Conservation (phyloP, 257 asterid species). For the Solanum sparsipilum region DNA sequence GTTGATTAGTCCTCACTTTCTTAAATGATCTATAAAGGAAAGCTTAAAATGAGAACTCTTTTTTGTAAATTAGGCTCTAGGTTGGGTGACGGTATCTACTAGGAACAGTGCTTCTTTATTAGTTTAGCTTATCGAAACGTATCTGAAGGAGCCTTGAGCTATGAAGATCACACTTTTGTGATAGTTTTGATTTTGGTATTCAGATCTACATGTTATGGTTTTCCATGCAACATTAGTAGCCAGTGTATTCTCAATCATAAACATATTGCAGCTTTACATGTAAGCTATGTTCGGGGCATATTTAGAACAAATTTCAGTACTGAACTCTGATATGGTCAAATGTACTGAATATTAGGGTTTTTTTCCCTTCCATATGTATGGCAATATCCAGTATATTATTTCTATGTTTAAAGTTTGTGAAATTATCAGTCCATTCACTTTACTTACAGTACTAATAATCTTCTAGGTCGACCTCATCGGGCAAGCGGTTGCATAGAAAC, state of each 20-base stretch:
- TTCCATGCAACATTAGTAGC: not conserved
- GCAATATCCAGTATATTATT: not conserved
- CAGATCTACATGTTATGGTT: not conserved
- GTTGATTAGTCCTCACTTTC: conserved; percentile 76
- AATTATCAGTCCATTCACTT: not conserved
- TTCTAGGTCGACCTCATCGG: too few relatives aligned
- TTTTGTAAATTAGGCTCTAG: conserved; percentile 22
- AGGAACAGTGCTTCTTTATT: not conserved
- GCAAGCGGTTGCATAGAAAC: not conserved
- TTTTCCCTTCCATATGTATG: not conserved
- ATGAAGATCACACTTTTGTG: not conserved
- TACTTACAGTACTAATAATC: not conserved
- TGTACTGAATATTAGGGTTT: not conserved
- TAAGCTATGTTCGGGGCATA: not conserved
- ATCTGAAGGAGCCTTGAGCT: not conserved
- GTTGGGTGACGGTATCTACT: not conserved
- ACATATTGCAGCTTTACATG: not conserved
- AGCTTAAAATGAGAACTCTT: conserved; percentile 1
- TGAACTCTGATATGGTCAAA: not conserved
- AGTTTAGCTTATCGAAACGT: not conserved
- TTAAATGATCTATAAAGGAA: conserved; percentile 15
- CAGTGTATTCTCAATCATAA: not conserved
- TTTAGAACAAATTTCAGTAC: not conserved
- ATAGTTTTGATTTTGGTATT: not conserved
- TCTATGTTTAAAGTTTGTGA: not conserved